Base-by-base conservation (phyloP, 1,284 basidiomycete species). In the Gomphus bonarii region DNA sequence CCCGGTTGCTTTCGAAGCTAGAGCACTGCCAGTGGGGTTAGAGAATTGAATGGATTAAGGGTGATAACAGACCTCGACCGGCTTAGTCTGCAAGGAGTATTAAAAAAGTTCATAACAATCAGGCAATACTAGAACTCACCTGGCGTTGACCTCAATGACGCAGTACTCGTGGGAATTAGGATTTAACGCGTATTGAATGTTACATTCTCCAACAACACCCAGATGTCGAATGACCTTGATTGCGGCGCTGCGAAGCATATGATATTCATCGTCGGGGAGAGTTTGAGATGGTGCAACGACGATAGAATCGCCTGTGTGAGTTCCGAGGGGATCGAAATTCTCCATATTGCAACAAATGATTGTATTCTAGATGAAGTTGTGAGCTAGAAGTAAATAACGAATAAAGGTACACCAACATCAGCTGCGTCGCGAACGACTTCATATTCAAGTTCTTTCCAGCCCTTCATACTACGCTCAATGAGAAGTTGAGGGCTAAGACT, bases 251-350 rank as follows among this genome's bases (percentile, higher is more conserved):
- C 97, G 90, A 63, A 99, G 80, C 97, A 99, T 99, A 75, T 99
- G 95, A 74, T 99, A 99, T 69, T 97, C 93, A 69, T 92, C 90
- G 67, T 99, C 97, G 38, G 95, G 91, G 16, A 99, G 76, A 1
- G 97, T 99, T 72, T 99, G 97, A 3, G 94, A 97, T 1, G 97
- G 97, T 4, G 97, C 97, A 47, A 99, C 94, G 68, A 99, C 97
- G 67, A 99, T 99, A n/a, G 95, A 99, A 71, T 99, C 97, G 67
- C 97, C 97, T n/a, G 97, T 99, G 72, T 99, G 97, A 44, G 93
- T 98, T 63, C 97, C 97, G 61, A 99, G 85, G 20, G 97, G 97
- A 69, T 99, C 97, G 65, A 99, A 99, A 75, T 99, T 99, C 74
- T 97, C 91, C 91, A 93, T 94, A 72, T 95, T 95, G 73, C 92